Conservation (phyloP, 2,329 filamentous ascomycete genomes). For the Venturia nashicola region DNA sequence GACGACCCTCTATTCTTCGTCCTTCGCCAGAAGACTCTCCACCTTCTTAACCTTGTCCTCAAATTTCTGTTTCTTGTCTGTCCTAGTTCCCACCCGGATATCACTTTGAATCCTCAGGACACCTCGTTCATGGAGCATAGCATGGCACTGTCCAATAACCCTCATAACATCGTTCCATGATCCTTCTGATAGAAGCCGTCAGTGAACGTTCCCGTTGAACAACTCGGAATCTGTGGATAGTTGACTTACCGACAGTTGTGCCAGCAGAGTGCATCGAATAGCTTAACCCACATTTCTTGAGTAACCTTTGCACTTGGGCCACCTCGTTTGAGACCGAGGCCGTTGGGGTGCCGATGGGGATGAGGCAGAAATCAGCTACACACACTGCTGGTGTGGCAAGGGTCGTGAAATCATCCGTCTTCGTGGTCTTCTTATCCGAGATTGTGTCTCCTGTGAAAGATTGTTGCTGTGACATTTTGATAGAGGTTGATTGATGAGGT, state of each 20-base stretch:
- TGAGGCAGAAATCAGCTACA: slow-evolving; percentile 83
- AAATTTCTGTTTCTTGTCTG: slow-evolving; percentile 73
- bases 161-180: slow-evolving; percentile 80
- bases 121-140: slow-evolving; percentile 63
- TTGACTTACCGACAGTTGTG: slow-evolving; percentile 63
- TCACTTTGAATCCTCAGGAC: slow-evolving; percentile 76
- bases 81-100: slow-evolving; percentile 74
- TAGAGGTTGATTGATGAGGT: not conserved
- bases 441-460: not conserved
- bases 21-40: slow-evolving; percentile 35
- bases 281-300: slow-evolving; percentile 67
- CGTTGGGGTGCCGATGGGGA: slow-evolving; percentile 54
- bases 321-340: slow-evolving; percentile 53
- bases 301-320: slow-evolving; percentile 73
- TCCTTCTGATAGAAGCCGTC: slow-evolving; percentile 50
- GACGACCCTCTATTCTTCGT: no score
- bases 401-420: not conserved
- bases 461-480: slow-evolving; percentile 1
- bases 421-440: not conserved
- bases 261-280: slow-evolving; percentile 90
- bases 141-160: slow-evolving; percentile 77
- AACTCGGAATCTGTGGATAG: not conserved
- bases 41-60: slow-evolving; percentile 64
- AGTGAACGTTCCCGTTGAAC: not conserved
- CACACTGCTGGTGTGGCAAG: slow-evolving; percentile 57